Percentiles rank a stretch among this genome's conserved stretches.
phyloP scores from a whole-genome alignment of 1,284 basidiomycete genomes.

The Leccinum subrobustum region DNA sequence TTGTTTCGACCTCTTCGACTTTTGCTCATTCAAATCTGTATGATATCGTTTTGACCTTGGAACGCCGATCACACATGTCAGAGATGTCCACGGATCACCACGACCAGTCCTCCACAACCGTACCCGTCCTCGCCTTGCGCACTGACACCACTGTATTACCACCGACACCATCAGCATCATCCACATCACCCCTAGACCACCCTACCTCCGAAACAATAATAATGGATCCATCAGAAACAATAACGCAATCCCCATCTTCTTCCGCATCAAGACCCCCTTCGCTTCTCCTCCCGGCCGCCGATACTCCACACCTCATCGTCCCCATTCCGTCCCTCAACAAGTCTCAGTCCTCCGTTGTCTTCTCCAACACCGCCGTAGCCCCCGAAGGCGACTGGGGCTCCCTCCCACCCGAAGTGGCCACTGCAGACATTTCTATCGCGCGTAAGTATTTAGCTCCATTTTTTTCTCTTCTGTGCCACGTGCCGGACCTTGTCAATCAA shows the following conservation, averaged over 20 bases:
- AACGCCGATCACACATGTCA: conserved; percentile 14
- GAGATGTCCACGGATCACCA: conserved; percentile 30
- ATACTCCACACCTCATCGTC: conserved; percentile 40
- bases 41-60: conserved; percentile 20
- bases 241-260: conserved; percentile 11
- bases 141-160: conserved; percentile 29
- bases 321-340: conserved; percentile 41
- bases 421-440: conserved; percentile 60
- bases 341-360: conserved; percentile 44
- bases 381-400: conserved; percentile 29
- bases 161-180: conserved; percentile 24
- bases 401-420: conserved; percentile 49
- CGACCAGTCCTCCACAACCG: conserved; percentile 16
- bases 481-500: too few species aligned
- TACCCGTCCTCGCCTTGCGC: conserved; percentile 10
- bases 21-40: conserved; percentile 9
- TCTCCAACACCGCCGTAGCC: conserved; percentile 37
- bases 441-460: conserved; percentile 42
- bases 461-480: background rate
- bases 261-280: conserved; percentile 25
- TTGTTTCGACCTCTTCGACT: background rate
- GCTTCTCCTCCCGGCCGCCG: conserved; percentile 21
- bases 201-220: conserved; percentile 21
- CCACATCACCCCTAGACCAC: conserved; percentile 25
- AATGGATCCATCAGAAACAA: conserved; percentile 24